phyloP scores from a whole-genome alignment of 345 rosid genomes.

The Rhodamnia rubescens region DNA sequence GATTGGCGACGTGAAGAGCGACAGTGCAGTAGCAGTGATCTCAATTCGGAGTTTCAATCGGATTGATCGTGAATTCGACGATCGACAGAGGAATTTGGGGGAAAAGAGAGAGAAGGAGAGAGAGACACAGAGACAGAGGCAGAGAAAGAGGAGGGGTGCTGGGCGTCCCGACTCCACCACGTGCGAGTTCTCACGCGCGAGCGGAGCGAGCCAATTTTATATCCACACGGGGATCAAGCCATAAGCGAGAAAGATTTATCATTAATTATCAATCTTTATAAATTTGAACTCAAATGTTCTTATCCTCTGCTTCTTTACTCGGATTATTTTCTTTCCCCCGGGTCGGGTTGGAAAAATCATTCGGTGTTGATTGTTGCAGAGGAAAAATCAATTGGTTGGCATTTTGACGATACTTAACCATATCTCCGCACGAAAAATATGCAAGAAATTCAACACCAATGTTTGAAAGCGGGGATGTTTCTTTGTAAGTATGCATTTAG shows the following conservation, averaged over 20 bases:
- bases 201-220: background rate
- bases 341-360: background rate
- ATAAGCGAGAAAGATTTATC: background rate
- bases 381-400: background rate
- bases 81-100: background rate
- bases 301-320: background rate
- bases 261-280: background rate
- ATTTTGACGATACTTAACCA: background rate
- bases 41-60: background rate
- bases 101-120: background rate
- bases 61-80: background rate
- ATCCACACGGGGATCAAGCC: background rate
- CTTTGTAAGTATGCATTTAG: background rate
- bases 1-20: background rate
- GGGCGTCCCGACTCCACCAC: background rate
- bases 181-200: constrained; percentile 2
- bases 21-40: background rate
- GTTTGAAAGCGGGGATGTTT: background rate
- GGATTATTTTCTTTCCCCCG: background rate
- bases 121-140: background rate
- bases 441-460: background rate
- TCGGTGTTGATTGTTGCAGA: background rate
- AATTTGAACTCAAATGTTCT: background rate
- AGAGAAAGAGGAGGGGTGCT: background rate
- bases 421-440: background rate